phyloP scores from a whole-genome alignment of 495 filamentous ascomycete species.

The Astrothelium macrocarpum region DNA sequence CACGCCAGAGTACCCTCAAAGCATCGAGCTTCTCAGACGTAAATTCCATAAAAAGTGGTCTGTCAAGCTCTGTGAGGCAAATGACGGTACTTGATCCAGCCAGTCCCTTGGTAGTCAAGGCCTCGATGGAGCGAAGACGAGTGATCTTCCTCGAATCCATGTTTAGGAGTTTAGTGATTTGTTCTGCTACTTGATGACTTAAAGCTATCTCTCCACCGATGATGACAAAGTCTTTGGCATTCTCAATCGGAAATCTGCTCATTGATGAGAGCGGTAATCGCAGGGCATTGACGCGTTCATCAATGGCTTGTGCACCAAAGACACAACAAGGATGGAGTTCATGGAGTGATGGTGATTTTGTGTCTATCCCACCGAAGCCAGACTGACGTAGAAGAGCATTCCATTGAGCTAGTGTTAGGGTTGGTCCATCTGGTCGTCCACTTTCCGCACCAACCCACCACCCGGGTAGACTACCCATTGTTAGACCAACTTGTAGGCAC shows the following conservation, averaged over 20 bases:
- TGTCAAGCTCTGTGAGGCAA: neutral
- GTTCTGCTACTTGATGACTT: neutral
- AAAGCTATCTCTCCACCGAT: neutral
- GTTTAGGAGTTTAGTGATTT: neutral
- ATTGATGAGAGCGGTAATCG: neutral
- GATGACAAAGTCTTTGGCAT: neutral
- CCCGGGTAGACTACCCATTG: constrained; percentile 1
- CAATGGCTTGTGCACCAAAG: neutral
- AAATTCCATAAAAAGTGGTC: neutral
- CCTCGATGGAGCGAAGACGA: neutral
- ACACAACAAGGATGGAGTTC: neutral
- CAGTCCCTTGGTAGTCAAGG: neutral
- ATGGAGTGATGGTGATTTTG: neutral
- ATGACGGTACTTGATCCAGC: neutral
- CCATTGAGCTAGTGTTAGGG: constrained; percentile 14
- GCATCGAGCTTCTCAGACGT: neutral
- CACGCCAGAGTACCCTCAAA: neutral
- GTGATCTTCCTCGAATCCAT: neutral
- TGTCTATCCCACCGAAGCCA: constrained; percentile 23
- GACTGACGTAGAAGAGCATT: constrained; percentile 15
- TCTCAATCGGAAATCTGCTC: neutral
- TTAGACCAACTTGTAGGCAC: neutral
- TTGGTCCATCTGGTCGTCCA: neutral
- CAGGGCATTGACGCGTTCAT: neutral
- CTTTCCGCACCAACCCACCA: constrained; percentile 9